Conservation (phyloP, 2,329 filamentous ascomycete species). For the Aschersonia sp. region DNA sequence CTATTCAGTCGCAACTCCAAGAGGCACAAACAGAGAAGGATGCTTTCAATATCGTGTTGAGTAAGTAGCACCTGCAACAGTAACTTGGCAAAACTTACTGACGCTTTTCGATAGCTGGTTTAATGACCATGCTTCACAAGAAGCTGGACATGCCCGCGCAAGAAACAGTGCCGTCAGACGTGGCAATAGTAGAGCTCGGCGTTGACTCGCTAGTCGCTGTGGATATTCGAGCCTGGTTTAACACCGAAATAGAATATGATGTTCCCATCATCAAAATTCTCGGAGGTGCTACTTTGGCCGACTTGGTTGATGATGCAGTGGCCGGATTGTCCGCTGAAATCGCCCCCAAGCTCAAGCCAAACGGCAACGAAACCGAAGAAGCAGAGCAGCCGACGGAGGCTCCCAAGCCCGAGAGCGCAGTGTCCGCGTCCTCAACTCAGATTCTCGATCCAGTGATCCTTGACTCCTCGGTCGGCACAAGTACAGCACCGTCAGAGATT, state of each 20-base stretch:
- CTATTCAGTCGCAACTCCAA: not conserved
- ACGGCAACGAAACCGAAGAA: not conserved
- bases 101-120: not conserved
- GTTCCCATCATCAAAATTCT: conserved; percentile 28
- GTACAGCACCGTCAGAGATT: not conserved
- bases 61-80: not conserved
- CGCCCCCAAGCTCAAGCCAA: not conserved
- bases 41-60: not conserved
- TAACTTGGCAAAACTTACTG: not conserved
- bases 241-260: conserved; percentile 25
- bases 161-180: not conserved
- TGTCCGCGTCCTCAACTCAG: not conserved
- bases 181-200: conserved; percentile 8
- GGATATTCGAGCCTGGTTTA: conserved; percentile 32
- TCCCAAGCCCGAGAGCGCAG: not conserved
- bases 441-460: not conserved
- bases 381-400: not conserved
- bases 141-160: not conserved
- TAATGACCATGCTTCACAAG: not conserved
- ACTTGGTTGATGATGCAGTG: conserved; percentile 3
- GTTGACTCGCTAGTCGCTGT: conserved; percentile 18
- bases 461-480: not conserved
- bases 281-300: conserved; percentile 5
- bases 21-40: not conserved
- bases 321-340: not conserved